These are phyloP conservation scores for Ophiocordyceps robertsii DNA, from an alignment of 2,329 filamentous ascomycete species.

Conservation along the genomic window DNA sequence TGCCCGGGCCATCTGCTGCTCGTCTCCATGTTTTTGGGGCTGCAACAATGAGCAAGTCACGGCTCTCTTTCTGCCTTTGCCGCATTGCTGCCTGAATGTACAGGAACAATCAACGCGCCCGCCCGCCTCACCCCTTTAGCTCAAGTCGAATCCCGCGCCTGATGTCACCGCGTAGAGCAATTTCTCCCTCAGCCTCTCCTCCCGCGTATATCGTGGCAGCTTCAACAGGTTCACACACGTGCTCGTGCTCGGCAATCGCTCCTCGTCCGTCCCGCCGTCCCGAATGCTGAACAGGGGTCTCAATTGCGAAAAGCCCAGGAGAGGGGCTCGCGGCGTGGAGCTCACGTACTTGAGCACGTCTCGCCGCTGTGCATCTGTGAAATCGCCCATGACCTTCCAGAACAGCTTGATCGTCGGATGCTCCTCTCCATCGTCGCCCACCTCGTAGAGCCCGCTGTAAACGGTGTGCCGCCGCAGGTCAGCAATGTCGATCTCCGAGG, in stretches of 20 bases:
- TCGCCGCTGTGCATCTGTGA: constrained; percentile 64
- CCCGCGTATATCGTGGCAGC: constrained; percentile 65
- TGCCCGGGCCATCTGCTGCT: neutral
- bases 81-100: neutral
- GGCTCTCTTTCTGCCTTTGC: neutral
- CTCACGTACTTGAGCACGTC: constrained; percentile 94
- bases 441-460: constrained; percentile 77
- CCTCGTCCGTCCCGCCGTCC: constrained; percentile 46
- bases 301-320: constrained; percentile 78
- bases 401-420: constrained; percentile 79
- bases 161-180: constrained; percentile 80
- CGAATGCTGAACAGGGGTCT: constrained; percentile 81
- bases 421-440: constrained; percentile 80
- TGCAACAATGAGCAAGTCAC: no score
- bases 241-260: constrained; percentile 82
- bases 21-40: no score
- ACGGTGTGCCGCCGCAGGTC: constrained; percentile 74
- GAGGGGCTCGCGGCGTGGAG: constrained; percentile 76
- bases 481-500: constrained; percentile 70
- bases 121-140: constrained; percentile 19
- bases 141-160: constrained; percentile 84
- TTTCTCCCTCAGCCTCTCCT: constrained; percentile 58
- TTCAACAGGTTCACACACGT: constrained; percentile 95
- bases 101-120: no score
- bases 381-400: constrained; percentile 73